Percentiles rank a stretch among this genome's conserved stretches.
phyloP scores from a whole-genome alignment of 352 stramenopile species.

The Albugo candida region DNA sequence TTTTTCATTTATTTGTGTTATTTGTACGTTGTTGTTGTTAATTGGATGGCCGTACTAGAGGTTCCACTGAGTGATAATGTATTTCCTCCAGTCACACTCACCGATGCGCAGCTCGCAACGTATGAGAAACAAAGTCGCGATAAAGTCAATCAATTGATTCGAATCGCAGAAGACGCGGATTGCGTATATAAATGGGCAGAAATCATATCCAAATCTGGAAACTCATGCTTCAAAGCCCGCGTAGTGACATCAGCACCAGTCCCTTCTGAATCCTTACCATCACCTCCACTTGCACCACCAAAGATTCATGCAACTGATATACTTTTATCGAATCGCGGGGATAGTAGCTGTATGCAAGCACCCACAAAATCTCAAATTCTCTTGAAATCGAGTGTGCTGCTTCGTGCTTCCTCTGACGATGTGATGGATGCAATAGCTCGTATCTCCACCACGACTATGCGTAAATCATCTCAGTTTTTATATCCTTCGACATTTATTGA shows the following conservation, averaged over 20 bases:
- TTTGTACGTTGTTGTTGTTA: not conserved
- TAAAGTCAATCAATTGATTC: slow-evolving; percentile 44
- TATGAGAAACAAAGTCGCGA: slow-evolving; percentile 64
- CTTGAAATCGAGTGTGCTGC: slow-evolving; percentile 36
- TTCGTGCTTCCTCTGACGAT: slow-evolving; percentile 30
- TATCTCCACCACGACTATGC: slow-evolving; percentile 36
- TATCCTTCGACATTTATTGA: slow-evolving; percentile 45
- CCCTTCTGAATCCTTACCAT: slow-evolving; percentile 17
- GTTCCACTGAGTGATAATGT: slow-evolving; percentile 61
- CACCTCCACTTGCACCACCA: slow-evolving; percentile 54
- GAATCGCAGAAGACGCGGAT: slow-evolving; percentile 61
- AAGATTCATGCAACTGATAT: slow-evolving; percentile 25
- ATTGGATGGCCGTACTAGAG: slow-evolving; percentile 15
- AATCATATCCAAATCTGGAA: slow-evolving; percentile 3
- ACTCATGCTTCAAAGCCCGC: not conserved
- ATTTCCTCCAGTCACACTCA: slow-evolving; percentile 62
- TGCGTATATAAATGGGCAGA: slow-evolving; percentile 52
- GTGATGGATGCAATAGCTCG: slow-evolving; percentile 31
- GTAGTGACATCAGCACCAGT: slow-evolving; percentile 1
- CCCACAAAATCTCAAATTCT: slow-evolving; percentile 25
- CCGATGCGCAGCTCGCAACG: slow-evolving; percentile 41
- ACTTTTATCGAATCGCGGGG: slow-evolving; percentile 9
- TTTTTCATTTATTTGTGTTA: not conserved
- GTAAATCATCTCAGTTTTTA: slow-evolving; percentile 29
- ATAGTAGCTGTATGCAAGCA: too few relatives aligned